phyloP scores from a whole-genome alignment of 2,329 filamentous ascomycete species.

The Clonostachys rosea region DNA sequence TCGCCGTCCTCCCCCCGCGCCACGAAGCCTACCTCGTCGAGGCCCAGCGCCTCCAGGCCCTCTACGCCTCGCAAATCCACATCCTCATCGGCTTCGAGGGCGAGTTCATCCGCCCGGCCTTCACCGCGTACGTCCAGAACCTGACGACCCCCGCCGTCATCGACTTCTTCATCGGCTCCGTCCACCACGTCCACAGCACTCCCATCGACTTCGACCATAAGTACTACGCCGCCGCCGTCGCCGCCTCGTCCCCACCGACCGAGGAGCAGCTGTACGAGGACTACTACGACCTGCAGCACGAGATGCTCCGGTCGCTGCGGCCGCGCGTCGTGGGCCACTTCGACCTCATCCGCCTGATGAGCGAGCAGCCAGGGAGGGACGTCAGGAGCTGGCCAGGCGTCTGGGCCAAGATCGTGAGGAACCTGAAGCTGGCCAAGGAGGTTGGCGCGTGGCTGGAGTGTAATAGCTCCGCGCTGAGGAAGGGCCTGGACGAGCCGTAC shows the following conservation, averaged over 20 bases:
- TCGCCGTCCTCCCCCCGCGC: constrained; percentile 43
- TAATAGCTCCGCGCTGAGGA: constrained; percentile 82
- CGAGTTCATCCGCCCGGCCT: constrained; percentile 79
- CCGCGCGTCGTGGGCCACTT: constrained; percentile 90
- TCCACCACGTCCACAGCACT: constrained; percentile 82
- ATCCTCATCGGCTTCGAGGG: constrained; percentile 88
- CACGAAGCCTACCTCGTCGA: constrained; percentile 73
- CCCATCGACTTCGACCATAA: constrained; percentile 82
- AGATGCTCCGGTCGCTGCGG: constrained; percentile 68
- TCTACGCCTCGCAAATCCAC: constrained; percentile 67
- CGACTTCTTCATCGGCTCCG: constrained; percentile 89
- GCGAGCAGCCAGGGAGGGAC: constrained; percentile 60
- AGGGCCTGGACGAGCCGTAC: constrained; percentile 89
- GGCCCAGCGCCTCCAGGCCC: constrained; percentile 65
- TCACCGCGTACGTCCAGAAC: constrained; percentile 53
- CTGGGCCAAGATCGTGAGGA: constrained; percentile 71
- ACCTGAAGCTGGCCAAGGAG: constrained; percentile 63
- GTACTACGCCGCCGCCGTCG: constrained; percentile 53
- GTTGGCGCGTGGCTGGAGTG: constrained; percentile 86
- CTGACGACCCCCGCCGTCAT: constrained; percentile 59
- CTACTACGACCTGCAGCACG: constrained; percentile 85
- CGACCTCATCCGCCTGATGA: constrained; percentile 82
- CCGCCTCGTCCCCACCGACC: constrained; percentile 28
- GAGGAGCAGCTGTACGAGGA: constrained; percentile 73
- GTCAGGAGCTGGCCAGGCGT: constrained; percentile 56